Evolutionary conservation across 179 eudicot genomes (phyloP), one percentile per base, ranked within the genome.

Genomic region (Dionaea muscipula): DNA sequence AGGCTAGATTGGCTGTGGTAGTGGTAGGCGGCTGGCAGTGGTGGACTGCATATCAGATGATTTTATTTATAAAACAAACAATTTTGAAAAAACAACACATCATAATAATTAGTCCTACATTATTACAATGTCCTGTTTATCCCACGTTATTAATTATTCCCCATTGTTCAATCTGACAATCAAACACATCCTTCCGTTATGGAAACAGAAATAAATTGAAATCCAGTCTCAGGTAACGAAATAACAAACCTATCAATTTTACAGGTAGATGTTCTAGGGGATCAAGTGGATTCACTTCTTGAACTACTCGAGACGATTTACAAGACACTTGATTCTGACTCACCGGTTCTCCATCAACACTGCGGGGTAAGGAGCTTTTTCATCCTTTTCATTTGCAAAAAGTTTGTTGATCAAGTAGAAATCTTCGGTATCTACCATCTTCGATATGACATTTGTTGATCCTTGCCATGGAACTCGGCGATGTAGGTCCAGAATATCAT

Each of bases 241-340:
- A 24, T 23, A n/a, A n/a, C n/a, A n/a, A 6, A 4, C 15, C 12
- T 56, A 31, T 24, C 21, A 11, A n/a, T 7, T 7, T 37, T 58
- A 33, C 49, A 83, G 86, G 91, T 83, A 35, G 91, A 83, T 72
- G 54, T 80, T 68, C 73, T 83, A 9, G 91, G 84, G 31, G 82
- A 83, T 64, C 80, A 80, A 78, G 91, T 83, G 49, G 91, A 80
- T 20, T 56, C 56, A 25, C 80, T 83, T 25, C 57, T 68, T 22
- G 47, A 59, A 24, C 74, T 83, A 16, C 83, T 83, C 19, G 62
- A 70, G 71, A 83, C 44, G 27, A 69, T 83, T 62, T 76, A 75
- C 60, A 40, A 36, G 37, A 62, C 64, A 31, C 27, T 83, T 57
- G 61, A 75, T 51, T 64, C 53, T 55, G 56, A 78, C 61, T 68